Base-by-base conservation (phyloP, 1,139 yeast genomes). In the Hemisphaericaspora subhashii region DNA sequence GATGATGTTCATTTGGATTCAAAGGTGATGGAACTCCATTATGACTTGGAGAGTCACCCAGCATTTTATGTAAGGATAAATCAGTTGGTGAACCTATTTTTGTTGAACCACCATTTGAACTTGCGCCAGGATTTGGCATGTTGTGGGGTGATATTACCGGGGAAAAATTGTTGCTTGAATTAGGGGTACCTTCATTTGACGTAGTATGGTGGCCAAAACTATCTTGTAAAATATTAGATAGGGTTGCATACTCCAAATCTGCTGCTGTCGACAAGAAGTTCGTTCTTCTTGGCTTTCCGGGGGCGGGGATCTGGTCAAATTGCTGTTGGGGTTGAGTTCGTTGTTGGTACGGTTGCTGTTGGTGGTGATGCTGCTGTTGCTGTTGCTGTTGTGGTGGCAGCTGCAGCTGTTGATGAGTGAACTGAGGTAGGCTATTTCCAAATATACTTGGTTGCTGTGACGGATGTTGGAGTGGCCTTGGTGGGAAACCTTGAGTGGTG, bases 201-300 rank as follows among this genome's bases (percentile, higher is more conserved):
- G 73, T 64, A 9, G 61, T 47, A 31, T 55, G 66, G 39, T 55
- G 59, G 41, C 54, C 46, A 40, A 66, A 57, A 42, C 74, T 80
- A 44, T 79, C 83, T 38, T 74, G 82, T 26, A 85, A 72, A 37
- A 87, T 85, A 46, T 75, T 80, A n/a, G 94, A 83, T 30, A 88
- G 62, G 2, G 87, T 81, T 4, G 87, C 74, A 53, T 87, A 86
- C 53, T 88, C 96, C 46, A 83, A 67, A 53, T 85, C 86, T 0
- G 92, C 90, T 0, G 95, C 92, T 12, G 81, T 68, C 1, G 94
- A 83, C 44, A 85, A 64, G 54, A 87, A 82, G 39, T 69, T 71
- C 8, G 68, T 64, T 32, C 68, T 49, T 42, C 53, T 52, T 17
- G 32, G n/a, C n/a, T 39, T 36, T 18, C 15, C 7, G 14, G 38